A percentile compares a stretch with the other conserved stretches of the same genome.
phyloP scores from a whole-genome alignment of 2,329 filamentous ascomycete genomes.

The Phialophora verrucosa region DNA sequence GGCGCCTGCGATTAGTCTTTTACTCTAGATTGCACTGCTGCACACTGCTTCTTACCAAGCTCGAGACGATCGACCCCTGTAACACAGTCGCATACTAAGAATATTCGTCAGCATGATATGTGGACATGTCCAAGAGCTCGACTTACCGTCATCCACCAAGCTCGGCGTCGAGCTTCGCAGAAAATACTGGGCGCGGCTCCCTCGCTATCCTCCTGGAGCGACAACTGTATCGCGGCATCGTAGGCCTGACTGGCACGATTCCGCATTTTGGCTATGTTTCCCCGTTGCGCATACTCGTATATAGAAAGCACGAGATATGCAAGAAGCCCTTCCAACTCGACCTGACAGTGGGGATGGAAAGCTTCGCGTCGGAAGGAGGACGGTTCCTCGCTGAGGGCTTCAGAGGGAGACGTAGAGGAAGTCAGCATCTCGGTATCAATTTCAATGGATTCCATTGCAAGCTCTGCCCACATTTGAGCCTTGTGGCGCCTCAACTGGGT shows the following conservation, averaged over 20 bases:
- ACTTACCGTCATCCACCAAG: conserved; percentile 28
- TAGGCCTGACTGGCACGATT: conserved; percentile 27
- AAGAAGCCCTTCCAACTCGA: conserved; percentile 20
- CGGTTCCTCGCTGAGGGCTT: conserved; percentile 7
- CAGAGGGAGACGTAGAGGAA: conserved; percentile 15
- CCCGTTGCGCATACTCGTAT: conserved; percentile 26
- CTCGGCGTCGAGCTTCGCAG: conserved; percentile 22
- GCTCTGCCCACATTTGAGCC: conserved; percentile 18
- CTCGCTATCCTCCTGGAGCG: conserved; percentile 17
- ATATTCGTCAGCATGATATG: not conserved
- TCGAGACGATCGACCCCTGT: conserved; percentile 20
- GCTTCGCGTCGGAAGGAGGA: conserved; percentile 13
- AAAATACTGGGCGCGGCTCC: conserved; percentile 4
- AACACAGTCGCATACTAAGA: conserved; percentile 15
- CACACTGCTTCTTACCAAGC: conserved; percentile 2
- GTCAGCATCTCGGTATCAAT: conserved; percentile 23
- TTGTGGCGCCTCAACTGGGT: conserved; percentile 11
- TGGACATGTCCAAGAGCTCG: not conserved
- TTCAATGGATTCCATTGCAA: conserved; percentile 23
- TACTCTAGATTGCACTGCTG: too few relatives aligned
- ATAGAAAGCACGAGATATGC: conserved; percentile 16
- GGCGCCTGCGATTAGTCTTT: too few relatives aligned
- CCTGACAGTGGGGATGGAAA: conserved; percentile 17
- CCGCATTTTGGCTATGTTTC: conserved; percentile 26
- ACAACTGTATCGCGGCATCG: conserved; percentile 22